Evolutionary conservation across 305 asterid genomes (phyloP).

Genomic region (Fraxinus latifolia): DNA sequence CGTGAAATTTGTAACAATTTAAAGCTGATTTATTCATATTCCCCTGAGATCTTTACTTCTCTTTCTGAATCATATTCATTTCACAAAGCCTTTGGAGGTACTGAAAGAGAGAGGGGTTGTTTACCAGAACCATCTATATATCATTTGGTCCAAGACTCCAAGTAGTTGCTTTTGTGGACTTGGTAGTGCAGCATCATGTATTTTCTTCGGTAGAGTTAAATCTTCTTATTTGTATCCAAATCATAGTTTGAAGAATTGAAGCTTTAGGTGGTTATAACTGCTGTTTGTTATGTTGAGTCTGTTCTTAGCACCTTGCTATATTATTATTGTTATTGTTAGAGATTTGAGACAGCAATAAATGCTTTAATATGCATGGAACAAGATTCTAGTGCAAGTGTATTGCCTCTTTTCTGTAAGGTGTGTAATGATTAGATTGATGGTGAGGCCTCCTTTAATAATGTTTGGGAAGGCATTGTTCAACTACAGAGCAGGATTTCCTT

Average conservation of each 20-base stretch:
- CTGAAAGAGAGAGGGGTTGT: slow-evolving; percentile 18
- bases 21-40: slow-evolving; percentile 28
- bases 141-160: background rate
- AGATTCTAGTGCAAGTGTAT: slow-evolving; percentile 26
- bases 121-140: slow-evolving; percentile 11
- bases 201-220: slow-evolving; percentile 26
- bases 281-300: slow-evolving; percentile 27
- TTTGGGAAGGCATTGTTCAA: slow-evolving; percentile 31
- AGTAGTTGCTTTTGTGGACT: slow-evolving; percentile 2
- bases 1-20: slow-evolving; percentile 18
- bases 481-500: slow-evolving; percentile 32
- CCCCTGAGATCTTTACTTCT: slow-evolving; percentile 8
- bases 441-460: slow-evolving; percentile 29
- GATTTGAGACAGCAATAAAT: slow-evolving; percentile 39
- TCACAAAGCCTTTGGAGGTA: slow-evolving; percentile 16
- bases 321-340: slow-evolving; percentile 33
- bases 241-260: slow-evolving; percentile 26
- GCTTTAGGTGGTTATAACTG: slow-evolving; percentile 33
- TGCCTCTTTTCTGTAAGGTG: slow-evolving; percentile 21
- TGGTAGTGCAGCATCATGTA: slow-evolving; percentile 13
- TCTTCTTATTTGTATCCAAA: slow-evolving; percentile 22
- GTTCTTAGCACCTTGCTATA: slow-evolving; percentile 35
- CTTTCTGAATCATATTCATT: slow-evolving; percentile 30
- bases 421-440: slow-evolving; percentile 34
- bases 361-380: slow-evolving; percentile 27